Evolutionary conservation across 2,329 filamentous ascomycete species (phyloP), one percentile per base, ranked within the genome.

Genomic region (Botryotinia globosa): DNA sequence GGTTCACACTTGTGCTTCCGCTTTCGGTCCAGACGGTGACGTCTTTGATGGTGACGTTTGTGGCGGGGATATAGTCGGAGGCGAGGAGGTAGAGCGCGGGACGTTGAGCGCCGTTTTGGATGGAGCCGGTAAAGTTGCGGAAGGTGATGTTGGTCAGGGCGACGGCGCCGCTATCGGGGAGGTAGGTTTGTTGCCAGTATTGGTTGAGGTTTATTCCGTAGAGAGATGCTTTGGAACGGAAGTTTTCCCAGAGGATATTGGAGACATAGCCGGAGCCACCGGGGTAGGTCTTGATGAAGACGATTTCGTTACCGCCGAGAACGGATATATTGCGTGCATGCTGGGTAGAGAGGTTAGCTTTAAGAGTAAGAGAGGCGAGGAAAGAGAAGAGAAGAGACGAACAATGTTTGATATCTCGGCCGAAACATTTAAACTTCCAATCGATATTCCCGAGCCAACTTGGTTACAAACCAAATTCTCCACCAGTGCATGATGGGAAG

Each of bases 251-350:
- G 0, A 79, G 77, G 8, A 80, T 75, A 68, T 83, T 79, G 37
- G 77, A 80, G 29, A 82, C 81, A 66, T 81, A 82, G 7, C 77
- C 77, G 0, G 79, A 81, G 22, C 82, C 81, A 6, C 81, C 82
- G 0, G 81, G 81, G 72, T 80, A 83, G 16, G 82, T 82, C 72
- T 83, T 83, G 75, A 82, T 83, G 70, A 83, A 82, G 25, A 79
- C 75, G 39, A 83, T 81, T 62, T 82, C 80, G 66, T 80, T 82
- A 6, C 80, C 81, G 69, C 77, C 77, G 25, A 81, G 80, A 32
- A 81, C 80, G 59, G 77, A 80, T 54, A 83, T 82, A 56, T 83
- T 82, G 22, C 78, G 56, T n/a, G 70, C 70, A 22, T 72, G 70
- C 70, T 72, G 6, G 6, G 10, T 42, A 6, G 20, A 16, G 1